Evolutionary conservation across 2,329 filamentous ascomycete genomes (phyloP), one percentile per base, ranked within the genome.

Genomic region (Decorospora gaudefroyi): DNA sequence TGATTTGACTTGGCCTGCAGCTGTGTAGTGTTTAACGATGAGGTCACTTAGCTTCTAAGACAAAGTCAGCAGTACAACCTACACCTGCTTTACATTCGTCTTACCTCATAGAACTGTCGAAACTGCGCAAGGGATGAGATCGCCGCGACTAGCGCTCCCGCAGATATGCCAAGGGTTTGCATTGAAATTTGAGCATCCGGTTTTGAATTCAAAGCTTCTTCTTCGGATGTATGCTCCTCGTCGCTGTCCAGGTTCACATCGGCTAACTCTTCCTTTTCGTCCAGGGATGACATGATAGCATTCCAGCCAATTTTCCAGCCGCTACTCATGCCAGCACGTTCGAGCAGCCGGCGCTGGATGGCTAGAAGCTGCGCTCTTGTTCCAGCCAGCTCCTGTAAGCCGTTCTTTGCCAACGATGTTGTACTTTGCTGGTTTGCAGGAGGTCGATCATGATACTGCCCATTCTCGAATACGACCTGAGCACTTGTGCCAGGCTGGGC

Each of bases 31-130:
- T 1, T 87, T 86, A 43, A 95, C 81, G 3, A 91, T 85, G 50
- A 88, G 85, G 57, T 93, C 87, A 6, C 89, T 96, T n/a, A 96
- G 76, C 7, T 82, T 84, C 63, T 92, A 83, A 58, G 86, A 88
- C 85, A 74, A 5, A 76, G 75, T 63, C 29, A 61, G 51, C 34
- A 43, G n/a, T n/a, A n/a, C 6, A 7, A 6, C 9, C 19, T 13
- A 4, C 23, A 7, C 11, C 2, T 7, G 23, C 4, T 9, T 28
- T 15, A 16, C 10, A 4, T 21, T 11, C 11, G 16, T 23, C 51
- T 12, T 55, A 70, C 66, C 63, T 75, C 72, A 39, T 73, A 77
- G 6, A 57, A 61, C 9, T 64, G 60, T 30, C 71, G 65, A 37
- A 76, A 76, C 2, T 64, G 56, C 6, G 67, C 62, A 13, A 74